Percentiles rank a stretch among this genome's conserved stretches.
Conservation (phyloP, 768 basidiomycete species). For the Naganishia vaughanmartiniae region DNA sequence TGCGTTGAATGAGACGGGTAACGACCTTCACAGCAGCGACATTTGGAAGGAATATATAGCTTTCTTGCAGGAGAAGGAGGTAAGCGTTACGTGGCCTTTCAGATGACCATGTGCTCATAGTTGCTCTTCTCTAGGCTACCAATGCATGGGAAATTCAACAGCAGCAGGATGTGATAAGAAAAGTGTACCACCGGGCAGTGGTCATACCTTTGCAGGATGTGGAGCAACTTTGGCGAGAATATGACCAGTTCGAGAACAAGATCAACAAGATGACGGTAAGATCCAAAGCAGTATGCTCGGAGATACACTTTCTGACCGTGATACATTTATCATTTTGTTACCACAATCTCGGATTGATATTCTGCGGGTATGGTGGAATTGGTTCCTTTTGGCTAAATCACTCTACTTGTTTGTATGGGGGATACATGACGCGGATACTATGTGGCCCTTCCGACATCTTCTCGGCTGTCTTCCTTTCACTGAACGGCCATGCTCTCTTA, state of each 20-base stretch:
- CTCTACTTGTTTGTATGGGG: conserved; percentile 14
- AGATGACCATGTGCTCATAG: background rate
- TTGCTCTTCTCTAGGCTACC: conserved; percentile 56
- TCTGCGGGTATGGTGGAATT: conserved; percentile 4
- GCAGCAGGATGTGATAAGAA: conserved; percentile 87
- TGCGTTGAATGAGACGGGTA: conserved; percentile 80
- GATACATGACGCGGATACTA: conserved; percentile 23
- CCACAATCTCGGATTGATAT: background rate
- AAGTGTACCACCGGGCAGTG: conserved; percentile 88
- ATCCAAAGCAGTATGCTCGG: background rate
- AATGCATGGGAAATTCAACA: conserved; percentile 95
- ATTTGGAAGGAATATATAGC: conserved; percentile 94
- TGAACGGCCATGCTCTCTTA: background rate
- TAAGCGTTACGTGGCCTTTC: conserved; percentile 51
- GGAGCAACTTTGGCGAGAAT: conserved; percentile 87
- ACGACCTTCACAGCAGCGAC: conserved; percentile 84
- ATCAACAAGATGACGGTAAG: conserved; percentile 80
- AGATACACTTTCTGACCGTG: background rate
- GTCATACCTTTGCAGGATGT: conserved; percentile 92
- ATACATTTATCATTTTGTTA: background rate
- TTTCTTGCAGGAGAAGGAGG: conserved; percentile 77
- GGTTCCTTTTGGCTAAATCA: conserved; percentile 10
- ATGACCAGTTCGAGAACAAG: conserved; percentile 83
- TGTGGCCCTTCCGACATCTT: conserved; percentile 11
- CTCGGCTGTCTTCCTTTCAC: background rate